A percentile compares a stretch with the other conserved stretches of the same genome.
phyloP scores from a whole-genome alignment of 306 rosid species.

The Casuarina glauca region DNA sequence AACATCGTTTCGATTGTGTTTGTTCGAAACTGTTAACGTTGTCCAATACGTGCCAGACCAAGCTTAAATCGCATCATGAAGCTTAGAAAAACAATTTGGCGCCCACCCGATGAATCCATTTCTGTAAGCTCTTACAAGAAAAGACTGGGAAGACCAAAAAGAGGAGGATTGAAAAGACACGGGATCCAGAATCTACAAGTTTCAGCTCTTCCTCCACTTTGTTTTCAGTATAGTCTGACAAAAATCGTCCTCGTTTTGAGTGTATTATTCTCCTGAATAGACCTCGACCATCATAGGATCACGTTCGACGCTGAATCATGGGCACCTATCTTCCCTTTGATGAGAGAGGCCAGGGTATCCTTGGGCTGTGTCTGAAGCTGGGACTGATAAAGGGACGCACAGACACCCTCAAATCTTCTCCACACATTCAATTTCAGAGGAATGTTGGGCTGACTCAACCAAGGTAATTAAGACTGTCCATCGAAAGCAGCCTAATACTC shows the following conservation, averaged over 20 bases:
- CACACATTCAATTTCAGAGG: no score
- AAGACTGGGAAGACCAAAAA: background rate
- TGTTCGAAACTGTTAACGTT: no score
- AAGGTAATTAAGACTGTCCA: no score
- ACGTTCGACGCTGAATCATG: constrained; percentile 22
- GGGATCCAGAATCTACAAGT: background rate
- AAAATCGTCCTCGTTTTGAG: constrained; percentile 26
- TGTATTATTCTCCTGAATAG: constrained; percentile 28
- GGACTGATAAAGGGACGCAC: background rate
- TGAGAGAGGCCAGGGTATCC: constrained; percentile 22
- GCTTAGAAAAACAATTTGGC: background rate
- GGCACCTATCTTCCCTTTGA: constrained; percentile 15
- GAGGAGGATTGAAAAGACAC: background rate
- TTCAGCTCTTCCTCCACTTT: constrained; percentile 52
- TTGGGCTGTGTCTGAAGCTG: constrained; percentile 11
- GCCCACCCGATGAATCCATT: background rate
- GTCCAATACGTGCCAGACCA: background rate
- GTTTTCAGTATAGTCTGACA: constrained; percentile 49
- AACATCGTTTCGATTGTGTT: no score
- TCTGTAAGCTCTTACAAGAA: background rate
- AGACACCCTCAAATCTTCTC: no score
- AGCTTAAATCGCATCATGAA: background rate
- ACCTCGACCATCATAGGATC: constrained; percentile 22
- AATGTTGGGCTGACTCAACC: no score
- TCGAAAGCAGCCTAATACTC: no score